These are phyloP conservation scores for Pharus latifolius DNA, from an alignment of 176 grass and related monocot species.

Conservation along the genomic window DNA sequence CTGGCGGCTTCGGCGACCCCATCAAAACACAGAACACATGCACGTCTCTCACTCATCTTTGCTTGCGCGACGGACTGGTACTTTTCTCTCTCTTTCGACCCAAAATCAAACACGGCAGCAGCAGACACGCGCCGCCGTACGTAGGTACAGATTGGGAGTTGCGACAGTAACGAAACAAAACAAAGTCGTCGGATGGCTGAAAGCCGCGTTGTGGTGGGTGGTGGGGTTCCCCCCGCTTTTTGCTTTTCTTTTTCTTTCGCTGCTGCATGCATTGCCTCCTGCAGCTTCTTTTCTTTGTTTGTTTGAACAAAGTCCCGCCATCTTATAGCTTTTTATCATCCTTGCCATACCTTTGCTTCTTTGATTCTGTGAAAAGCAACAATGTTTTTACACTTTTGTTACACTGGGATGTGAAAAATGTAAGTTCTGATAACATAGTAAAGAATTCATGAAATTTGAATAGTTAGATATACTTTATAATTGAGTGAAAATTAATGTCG, in stretches of 20 bases:
- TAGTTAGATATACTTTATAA: too few species aligned
- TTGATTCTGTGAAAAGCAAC: too few species aligned
- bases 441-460: too few species aligned
- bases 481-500: too few species aligned
- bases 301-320: constrained; percentile 44
- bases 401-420: too few species aligned
- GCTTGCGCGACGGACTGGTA: constrained; percentile 3
- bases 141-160: constrained; percentile 5
- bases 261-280: neutral
- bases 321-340: neutral
- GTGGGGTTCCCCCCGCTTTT: neutral
- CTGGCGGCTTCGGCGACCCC: neutral
- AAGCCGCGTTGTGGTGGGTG: neutral
- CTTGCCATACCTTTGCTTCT: too few species aligned
- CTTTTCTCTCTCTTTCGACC: neutral
- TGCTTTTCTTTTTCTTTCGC: neutral
- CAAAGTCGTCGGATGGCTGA: neutral
- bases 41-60: neutral
- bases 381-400: too few species aligned
- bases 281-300: neutral
- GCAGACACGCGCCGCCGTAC: neutral
- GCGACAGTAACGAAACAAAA: neutral
- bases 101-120: neutral
- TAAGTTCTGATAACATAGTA: too few species aligned
- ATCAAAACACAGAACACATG: neutral